Evolutionary conservation across 208 protist species (phyloP).

Genomic region (Wallacemonas sp.): DNA sequence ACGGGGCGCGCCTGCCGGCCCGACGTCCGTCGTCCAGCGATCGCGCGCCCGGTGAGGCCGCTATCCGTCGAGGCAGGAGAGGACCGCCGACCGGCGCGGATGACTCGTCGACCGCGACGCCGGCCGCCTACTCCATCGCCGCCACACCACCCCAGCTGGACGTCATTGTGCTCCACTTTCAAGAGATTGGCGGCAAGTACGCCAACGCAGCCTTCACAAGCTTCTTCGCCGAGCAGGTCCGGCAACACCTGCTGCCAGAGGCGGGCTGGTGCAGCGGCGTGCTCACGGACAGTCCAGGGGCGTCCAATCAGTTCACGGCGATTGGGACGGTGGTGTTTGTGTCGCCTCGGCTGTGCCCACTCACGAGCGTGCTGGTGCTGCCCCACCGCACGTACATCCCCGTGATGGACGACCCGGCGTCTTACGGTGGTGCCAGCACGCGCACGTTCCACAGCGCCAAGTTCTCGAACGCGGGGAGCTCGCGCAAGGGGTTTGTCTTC

Average conservation of each 20-base stretch:
- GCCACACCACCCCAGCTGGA: constrained; percentile 56
- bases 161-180: constrained; percentile 83
- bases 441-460: constrained; percentile 60
- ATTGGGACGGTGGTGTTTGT: constrained; percentile 74
- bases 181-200: constrained; percentile 82
- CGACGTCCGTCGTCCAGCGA: neutral
- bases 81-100: neutral
- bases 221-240: constrained; percentile 49
- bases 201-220: constrained; percentile 54
- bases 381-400: constrained; percentile 80
- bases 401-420: constrained; percentile 69
- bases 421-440: constrained; percentile 59
- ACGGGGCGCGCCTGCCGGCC: constrained; percentile 11
- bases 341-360: constrained; percentile 66
- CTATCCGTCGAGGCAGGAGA: neutral
- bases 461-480: constrained; percentile 56
- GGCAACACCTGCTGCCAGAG: constrained; percentile 49
- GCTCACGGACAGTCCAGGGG: constrained; percentile 58
- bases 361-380: constrained; percentile 76
- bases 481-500: constrained; percentile 79
- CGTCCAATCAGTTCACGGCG: constrained; percentile 55
- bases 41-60: constrained; percentile 3
- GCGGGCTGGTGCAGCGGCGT: constrained; percentile 78
- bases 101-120: neutral
- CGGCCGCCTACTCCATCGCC: constrained; percentile 23